Evolutionary conservation across 768 basidiomycete species (phyloP).

Genomic region (Macrolepiota albuminosa): DNA sequence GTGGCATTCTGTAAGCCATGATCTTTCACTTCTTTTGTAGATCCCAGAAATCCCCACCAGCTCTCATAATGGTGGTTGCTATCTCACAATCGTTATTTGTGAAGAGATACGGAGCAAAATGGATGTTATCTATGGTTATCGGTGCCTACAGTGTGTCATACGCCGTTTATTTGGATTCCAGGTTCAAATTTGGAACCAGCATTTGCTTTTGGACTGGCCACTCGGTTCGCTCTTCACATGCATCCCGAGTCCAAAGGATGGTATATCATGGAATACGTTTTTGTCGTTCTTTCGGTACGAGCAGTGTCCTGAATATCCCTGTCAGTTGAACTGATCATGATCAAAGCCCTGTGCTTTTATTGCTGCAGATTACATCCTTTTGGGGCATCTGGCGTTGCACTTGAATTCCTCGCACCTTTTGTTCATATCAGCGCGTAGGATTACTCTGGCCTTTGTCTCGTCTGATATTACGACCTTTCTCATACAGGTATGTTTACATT

Average conservation of each 20-base stretch:
- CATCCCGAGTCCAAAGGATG: slow-evolving; percentile 48
- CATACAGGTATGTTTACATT: slow-evolving; percentile 42
- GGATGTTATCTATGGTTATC: slow-evolving; percentile 59
- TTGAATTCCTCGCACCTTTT: slow-evolving; percentile 44
- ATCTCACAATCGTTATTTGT: slow-evolving; percentile 40
- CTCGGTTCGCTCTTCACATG: slow-evolving; percentile 50
- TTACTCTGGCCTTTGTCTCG: slow-evolving; percentile 55
- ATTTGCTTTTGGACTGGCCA: slow-evolving; percentile 51
- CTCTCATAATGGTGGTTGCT: slow-evolving; percentile 36
- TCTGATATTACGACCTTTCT: slow-evolving; percentile 65
- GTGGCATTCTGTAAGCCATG: slow-evolving; percentile 42
- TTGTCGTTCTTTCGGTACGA: slow-evolving; percentile 53
- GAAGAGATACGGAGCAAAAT: slow-evolving; percentile 43
- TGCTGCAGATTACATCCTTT: slow-evolving; percentile 61
- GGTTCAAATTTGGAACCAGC: slow-evolving; percentile 21
- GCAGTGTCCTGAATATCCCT: slow-evolving; percentile 11
- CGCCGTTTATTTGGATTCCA: not conserved
- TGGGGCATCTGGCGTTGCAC: slow-evolving; percentile 53
- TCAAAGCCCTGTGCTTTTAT: slow-evolving; percentile 70
- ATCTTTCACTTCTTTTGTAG: not conserved
- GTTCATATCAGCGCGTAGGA: slow-evolving; percentile 39
- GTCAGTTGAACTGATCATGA: not conserved
- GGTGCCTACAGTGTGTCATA: slow-evolving; percentile 48
- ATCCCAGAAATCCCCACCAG: slow-evolving; percentile 10
- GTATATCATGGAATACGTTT: slow-evolving; percentile 54